Conservation (phyloP, 495 filamentous ascomycete genomes). For the Cercophora newfieldiana region DNA sequence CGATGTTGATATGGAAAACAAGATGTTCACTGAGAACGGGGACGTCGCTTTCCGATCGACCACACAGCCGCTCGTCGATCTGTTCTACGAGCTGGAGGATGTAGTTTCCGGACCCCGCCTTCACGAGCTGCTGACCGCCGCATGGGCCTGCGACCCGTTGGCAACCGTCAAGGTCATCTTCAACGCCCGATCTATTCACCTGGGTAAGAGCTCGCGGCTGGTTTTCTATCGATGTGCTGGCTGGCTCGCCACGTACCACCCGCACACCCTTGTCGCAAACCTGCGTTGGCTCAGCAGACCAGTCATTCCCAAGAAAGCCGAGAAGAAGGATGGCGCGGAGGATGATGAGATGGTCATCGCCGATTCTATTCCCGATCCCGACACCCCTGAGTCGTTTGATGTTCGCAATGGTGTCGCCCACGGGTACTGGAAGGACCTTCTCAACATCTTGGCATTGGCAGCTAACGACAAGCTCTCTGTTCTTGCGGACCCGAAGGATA, state of each 20-base stretch:
- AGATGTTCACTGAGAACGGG: constrained; percentile 46
- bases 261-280: constrained; percentile 44
- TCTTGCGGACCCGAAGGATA: constrained; percentile 25
- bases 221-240: constrained; percentile 48
- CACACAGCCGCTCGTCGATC: constrained; percentile 40
- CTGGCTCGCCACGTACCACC: constrained; percentile 47
- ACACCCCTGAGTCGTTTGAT: constrained; percentile 30
- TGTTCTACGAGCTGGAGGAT: constrained; percentile 46
- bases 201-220: constrained; percentile 42
- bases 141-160: constrained; percentile 42
- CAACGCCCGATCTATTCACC: constrained; percentile 52
- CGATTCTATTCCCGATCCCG: constrained; percentile 27
- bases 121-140: constrained; percentile 35
- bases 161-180: constrained; percentile 53
- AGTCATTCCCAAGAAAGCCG: constrained; percentile 45
- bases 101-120: constrained; percentile 31
- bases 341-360: constrained; percentile 25
- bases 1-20: constrained; percentile 37
- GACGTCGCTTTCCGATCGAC: constrained; percentile 43
- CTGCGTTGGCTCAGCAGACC: constrained; percentile 48
- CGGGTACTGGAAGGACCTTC: constrained; percentile 53
- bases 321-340: constrained; percentile 25
- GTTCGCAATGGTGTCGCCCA: constrained; percentile 46
- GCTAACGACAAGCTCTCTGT: constrained; percentile 38
- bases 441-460: constrained; percentile 48